Evolutionary conservation across 805 yeast genomes (phyloP).

Genomic region (Saccharomycopsis vini): DNA sequence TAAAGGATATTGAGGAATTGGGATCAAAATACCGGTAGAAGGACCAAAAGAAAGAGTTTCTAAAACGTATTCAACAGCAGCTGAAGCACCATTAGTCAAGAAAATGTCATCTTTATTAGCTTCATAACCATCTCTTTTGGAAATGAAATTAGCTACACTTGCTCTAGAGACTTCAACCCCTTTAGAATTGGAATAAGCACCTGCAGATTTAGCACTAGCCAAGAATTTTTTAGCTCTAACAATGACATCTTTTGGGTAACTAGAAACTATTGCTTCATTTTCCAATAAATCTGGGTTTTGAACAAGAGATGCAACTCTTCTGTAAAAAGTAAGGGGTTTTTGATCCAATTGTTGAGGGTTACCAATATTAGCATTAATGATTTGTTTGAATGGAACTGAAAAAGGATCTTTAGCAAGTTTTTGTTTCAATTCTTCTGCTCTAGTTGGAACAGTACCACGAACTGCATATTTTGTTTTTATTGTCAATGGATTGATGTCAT

Average conservation of each 20-base stretch:
- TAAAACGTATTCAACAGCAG: constrained; percentile 77
- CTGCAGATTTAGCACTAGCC: constrained; percentile 66
- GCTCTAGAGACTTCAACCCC: constrained; percentile 69
- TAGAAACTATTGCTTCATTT: constrained; percentile 23
- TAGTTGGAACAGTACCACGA: constrained; percentile 85
- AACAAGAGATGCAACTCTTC: constrained; percentile 78
- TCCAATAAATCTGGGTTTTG: constrained; percentile 73
- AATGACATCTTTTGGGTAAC: constrained; percentile 59
- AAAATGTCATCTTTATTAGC: constrained; percentile 67
- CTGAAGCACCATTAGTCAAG: constrained; percentile 90
- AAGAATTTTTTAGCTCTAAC: constrained; percentile 59
- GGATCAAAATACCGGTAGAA: constrained; percentile 75
- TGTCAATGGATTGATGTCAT: constrained; percentile 64
- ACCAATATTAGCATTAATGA: constrained; percentile 90
- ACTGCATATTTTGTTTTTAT: constrained; percentile 92
- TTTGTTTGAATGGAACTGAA: constrained; percentile 64
- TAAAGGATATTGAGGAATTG: constrained; percentile 96
- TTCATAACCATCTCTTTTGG: constrained; percentile 58
- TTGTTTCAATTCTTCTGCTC: constrained; percentile 74
- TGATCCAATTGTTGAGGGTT: constrained; percentile 97
- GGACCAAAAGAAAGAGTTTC: constrained; percentile 61
- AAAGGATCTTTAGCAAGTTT: constrained; percentile 46
- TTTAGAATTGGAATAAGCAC: constrained; percentile 92
- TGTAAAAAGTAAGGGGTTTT: constrained; percentile 87
- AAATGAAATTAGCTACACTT: constrained; percentile 74